Conservation (phyloP, 2,329 filamentous ascomycete genomes). For the Colletotrichum musae region DNA sequence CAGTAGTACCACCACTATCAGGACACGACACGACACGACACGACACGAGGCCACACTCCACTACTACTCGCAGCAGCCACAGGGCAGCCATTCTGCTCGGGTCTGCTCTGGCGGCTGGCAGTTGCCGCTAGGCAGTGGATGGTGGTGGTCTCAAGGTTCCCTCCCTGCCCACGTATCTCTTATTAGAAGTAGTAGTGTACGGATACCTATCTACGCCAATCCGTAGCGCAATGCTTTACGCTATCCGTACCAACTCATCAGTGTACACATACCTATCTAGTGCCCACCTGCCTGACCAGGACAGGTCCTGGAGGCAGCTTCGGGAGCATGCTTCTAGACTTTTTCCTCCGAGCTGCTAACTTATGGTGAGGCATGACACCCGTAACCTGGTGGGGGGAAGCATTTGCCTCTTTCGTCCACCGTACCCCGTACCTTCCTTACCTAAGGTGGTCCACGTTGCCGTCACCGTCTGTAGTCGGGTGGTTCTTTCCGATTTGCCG, state of each 20-base stretch:
- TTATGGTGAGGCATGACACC: slow-evolving; percentile 11
- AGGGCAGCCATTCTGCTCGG: slow-evolving; percentile 35
- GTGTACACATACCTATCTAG: slow-evolving; percentile 18
- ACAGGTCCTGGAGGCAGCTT: slow-evolving; percentile 14
- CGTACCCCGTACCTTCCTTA: slow-evolving; percentile 4
- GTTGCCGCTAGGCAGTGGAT: slow-evolving; percentile 1
- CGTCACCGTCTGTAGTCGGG: not conserved
- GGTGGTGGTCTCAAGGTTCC: not conserved
- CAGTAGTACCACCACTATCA: too few species aligned
- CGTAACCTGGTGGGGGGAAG: slow-evolving; percentile 1
- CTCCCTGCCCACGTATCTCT: too few species aligned
- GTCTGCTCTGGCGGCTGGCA: not conserved
- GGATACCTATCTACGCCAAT: too few species aligned
- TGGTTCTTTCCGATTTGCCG: slow-evolving; percentile 2
- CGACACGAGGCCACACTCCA: not conserved
- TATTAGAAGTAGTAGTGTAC: too few species aligned
- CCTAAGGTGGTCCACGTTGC: too few species aligned
- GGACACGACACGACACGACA: too few species aligned
- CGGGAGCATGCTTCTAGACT: slow-evolving; percentile 37
- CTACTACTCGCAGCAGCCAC: slow-evolving; percentile 16
- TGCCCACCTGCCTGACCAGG: not conserved
- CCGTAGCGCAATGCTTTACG: too few species aligned
- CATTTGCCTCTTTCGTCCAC: slow-evolving; percentile 11
- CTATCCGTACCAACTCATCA: slow-evolving; percentile 1
- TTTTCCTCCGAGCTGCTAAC: slow-evolving; percentile 17